phyloP scores from a whole-genome alignment of 2,329 filamentous ascomycete species.

The Alternaria novae-zelandiae region DNA sequence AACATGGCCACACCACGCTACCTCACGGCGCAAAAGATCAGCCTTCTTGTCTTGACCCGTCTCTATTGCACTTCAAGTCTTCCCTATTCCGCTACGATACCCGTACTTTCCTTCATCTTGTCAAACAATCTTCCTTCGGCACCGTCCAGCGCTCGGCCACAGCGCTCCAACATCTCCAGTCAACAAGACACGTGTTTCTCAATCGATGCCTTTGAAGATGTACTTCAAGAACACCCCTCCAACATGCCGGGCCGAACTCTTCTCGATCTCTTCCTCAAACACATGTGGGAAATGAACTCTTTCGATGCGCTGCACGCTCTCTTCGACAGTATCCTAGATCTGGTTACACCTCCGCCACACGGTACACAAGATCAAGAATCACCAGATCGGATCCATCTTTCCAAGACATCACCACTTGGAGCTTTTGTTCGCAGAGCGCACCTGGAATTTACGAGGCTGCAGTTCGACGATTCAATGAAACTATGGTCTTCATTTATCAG shows the following conservation, averaged over 20 bases:
- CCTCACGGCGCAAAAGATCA: slow-evolving; percentile 87
- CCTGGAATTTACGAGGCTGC: slow-evolving; percentile 79
- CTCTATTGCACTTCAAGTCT: slow-evolving; percentile 78
- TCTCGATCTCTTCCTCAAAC: slow-evolving; percentile 84
- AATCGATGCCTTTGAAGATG: slow-evolving; percentile 54
- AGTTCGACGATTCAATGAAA: slow-evolving; percentile 77
- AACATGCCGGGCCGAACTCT: slow-evolving; percentile 76
- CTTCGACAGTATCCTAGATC: slow-evolving; percentile 65
- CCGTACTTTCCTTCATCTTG: slow-evolving; percentile 80
- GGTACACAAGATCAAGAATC: slow-evolving; percentile 28
- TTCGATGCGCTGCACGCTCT: slow-evolving; percentile 81
- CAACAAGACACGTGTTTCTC: slow-evolving; percentile 44
- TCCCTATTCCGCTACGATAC: slow-evolving; percentile 72
- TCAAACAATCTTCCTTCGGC: slow-evolving; percentile 64
- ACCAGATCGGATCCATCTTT: slow-evolving; percentile 63
- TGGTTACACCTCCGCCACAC: slow-evolving; percentile 60
- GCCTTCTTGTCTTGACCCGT: slow-evolving; percentile 78
- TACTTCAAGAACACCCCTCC: slow-evolving; percentile 54
- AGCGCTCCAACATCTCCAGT: slow-evolving; percentile 31
- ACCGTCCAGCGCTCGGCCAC: slow-evolving; percentile 28
- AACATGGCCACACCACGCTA: slow-evolving; percentile 72
- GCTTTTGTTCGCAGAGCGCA: slow-evolving; percentile 77
- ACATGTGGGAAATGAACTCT: slow-evolving; percentile 83
- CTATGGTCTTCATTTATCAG: slow-evolving; percentile 84
- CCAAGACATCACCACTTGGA: slow-evolving; percentile 79